Conservation (phyloP, 208 protist species). For the Crithidia thermophila region DNA sequence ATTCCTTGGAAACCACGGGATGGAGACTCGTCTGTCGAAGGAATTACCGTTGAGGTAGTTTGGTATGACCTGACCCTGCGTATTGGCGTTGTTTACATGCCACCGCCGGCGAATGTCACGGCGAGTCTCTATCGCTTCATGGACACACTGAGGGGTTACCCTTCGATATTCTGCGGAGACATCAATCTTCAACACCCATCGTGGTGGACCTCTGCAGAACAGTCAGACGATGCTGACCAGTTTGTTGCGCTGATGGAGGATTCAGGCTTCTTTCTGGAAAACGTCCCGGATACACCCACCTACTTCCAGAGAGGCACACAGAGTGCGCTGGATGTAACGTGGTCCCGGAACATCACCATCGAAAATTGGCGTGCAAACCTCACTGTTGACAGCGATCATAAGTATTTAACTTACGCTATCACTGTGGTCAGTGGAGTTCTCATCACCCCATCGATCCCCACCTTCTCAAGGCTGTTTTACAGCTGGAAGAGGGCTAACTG, state of each 20-base stretch:
- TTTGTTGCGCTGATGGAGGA: not conserved
- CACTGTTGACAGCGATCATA: not conserved
- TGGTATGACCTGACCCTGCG: not conserved
- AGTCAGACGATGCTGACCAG: not conserved
- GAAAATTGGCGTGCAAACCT: not conserved
- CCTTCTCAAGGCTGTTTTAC: not conserved
- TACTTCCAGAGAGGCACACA: not conserved
- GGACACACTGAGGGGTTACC: not conserved
- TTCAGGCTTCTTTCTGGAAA: not conserved
- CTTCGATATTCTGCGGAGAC: not conserved
- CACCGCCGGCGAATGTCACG: not conserved
- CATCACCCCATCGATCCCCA: not conserved
- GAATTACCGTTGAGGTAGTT: not conserved
- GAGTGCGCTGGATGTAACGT: not conserved
- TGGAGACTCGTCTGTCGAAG: not conserved
- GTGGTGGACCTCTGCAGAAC: not conserved
- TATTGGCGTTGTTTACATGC: not conserved
- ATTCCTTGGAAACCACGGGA: not conserved
- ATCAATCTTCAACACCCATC: not conserved
- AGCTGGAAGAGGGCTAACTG: not conserved
- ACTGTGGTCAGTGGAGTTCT: not conserved
- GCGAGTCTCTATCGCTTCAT: not conserved
- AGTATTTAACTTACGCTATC: not conserved
- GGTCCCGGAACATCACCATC: not conserved
- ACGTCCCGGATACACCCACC: not conserved